Conservation (phyloP, 2,329 filamentous ascomycete species). For the Anthostomella pinea region DNA sequence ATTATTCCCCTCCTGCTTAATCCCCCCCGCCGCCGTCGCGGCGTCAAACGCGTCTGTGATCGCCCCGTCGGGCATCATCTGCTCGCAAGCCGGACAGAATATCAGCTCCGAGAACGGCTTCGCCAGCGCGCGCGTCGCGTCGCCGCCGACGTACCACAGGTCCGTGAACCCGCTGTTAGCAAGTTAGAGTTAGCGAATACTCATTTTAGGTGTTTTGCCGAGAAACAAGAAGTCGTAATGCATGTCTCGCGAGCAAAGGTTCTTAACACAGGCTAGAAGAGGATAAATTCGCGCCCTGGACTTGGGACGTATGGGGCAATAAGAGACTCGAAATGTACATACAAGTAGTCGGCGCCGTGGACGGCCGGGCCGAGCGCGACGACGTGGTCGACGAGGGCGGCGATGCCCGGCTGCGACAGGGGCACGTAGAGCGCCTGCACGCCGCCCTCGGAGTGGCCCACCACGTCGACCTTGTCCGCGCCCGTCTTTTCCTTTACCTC, state of each 20-base stretch:
- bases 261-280: no score
- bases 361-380: conserved; percentile 26
- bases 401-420: conserved; percentile 25
- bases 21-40: conserved; percentile 12
- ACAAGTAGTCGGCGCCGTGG: conserved; percentile 28
- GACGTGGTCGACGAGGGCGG: conserved; percentile 24
- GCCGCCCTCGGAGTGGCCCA: conserved; percentile 43
- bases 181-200: no score
- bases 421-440: conserved; percentile 36
- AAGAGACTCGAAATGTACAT: no score
- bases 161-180: conserved; percentile 28
- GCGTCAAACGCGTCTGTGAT: conserved; percentile 19
- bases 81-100: conserved; percentile 27
- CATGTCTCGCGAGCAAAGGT: no score
- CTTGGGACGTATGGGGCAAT: no score
- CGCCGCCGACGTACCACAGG: conserved; percentile 27
- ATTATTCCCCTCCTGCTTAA: conserved; percentile 26
- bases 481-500: conserved; percentile 35
- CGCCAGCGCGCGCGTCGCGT: conserved; percentile 19
- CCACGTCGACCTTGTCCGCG: conserved; percentile 37
- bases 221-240: no score
- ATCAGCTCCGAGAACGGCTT: conserved; percentile 16
- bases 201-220: no score
- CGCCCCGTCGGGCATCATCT: conserved; percentile 24
- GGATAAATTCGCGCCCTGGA: no score